These are phyloP conservation scores for Micromonas pusilla DNA, from an alignment of 139 green algal genomes.

Conservation along the genomic window DNA sequence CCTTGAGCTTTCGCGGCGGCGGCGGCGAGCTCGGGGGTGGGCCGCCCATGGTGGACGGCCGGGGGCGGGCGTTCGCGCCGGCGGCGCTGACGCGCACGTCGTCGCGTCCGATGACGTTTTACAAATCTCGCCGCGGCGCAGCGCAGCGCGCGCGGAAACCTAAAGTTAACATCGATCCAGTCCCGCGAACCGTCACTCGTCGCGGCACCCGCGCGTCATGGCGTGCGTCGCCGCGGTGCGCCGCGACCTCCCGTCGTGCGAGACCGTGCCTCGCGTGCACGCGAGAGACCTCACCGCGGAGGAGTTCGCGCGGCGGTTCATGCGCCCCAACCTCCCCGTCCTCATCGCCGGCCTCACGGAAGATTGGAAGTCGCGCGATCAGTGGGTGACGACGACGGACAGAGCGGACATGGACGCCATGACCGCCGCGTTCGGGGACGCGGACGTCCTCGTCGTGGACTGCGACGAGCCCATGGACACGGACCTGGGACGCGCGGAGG, in stretches of 20 bases:
- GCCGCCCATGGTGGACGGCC: background rate
- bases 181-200: no score
- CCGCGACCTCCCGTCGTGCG: no score
- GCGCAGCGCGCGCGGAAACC: no score
- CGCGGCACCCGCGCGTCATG: no score
- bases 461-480: background rate
- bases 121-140: no score
- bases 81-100: no score
- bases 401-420: background rate
- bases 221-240: no score
- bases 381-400: background rate
- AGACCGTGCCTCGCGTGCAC: no score
- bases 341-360: background rate
- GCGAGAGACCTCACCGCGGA: background rate
- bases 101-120: no score
- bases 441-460: background rate
- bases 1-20: slow-evolving; percentile 41
- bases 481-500: background rate
- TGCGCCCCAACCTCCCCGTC: background rate
- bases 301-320: slow-evolving; percentile 1
- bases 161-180: no score
- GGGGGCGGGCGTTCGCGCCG: no score
- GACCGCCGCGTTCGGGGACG: background rate
- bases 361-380: background rate
- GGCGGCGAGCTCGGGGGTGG: background rate